Base-by-base conservation (phyloP, 2,329 filamentous ascomycete species). In the Diaporthe sp. region DNA sequence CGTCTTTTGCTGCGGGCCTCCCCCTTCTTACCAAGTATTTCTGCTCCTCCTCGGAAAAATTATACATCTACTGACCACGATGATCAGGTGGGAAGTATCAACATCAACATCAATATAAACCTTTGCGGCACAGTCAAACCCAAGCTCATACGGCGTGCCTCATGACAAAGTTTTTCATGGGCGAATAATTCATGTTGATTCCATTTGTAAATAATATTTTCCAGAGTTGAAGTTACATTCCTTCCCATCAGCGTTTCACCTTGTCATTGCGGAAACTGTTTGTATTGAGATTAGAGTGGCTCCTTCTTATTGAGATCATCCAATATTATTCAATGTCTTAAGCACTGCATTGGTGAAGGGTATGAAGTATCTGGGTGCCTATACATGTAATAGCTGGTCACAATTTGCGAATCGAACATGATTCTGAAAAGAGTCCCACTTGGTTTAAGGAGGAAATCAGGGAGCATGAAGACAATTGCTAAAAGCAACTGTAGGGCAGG, bases 41-140 rank as follows among this genome's bases (percentile, higher is more conserved):
- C 6, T 34, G 1, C 28, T 25, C 22, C 46, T 25, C 13, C 13
- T 5, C n/a, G 3, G 4, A 7, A 31, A 17, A 17, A 10, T 4
- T 12, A 3, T 1, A 9, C 19, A n/a, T 13, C 10, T n/a, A 53
- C 62, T 68, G 10, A 68, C 12, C 19, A n/a, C 12, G 17, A 6
- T n/a, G 2, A 10, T 0, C 12, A 68, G 62, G 28, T 37, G 44
- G 44, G 62, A 9, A 37, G 44, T 17, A 53, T 68, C 22, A 68
- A 37, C 22, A 68, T 68, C 44, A 68, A 68, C 25, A 68, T 68
- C 44, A 68, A 67, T 22, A 67, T 67, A 31, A 67, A 68, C 17
- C 62, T 68, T 7, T 68, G 62, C 22, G 62, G 62, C 44, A 51
- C 28, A 12, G 31, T 68, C 7, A 68, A 68, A 51, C 62, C 62